Conservation (phyloP, 1,284 basidiomycete genomes). For the Apiotrichum brassicae region DNA sequence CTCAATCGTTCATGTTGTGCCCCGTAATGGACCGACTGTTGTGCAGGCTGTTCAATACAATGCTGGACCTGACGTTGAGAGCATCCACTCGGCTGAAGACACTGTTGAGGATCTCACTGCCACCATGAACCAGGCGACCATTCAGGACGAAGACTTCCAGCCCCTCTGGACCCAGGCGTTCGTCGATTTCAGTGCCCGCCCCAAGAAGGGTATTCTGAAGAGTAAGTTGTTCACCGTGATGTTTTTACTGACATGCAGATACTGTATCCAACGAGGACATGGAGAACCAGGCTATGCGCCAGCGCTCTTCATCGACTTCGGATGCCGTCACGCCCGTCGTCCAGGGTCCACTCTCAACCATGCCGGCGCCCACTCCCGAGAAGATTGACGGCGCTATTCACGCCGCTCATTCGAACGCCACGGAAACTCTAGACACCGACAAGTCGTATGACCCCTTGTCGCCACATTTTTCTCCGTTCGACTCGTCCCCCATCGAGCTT, state of each 20-base stretch:
- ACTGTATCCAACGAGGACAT: constrained; percentile 47
- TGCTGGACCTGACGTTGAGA: constrained; percentile 57
- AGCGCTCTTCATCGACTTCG: constrained; percentile 70
- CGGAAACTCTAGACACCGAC: constrained; percentile 13
- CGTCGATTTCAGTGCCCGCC: constrained; percentile 59
- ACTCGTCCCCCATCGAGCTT: constrained; percentile 21
- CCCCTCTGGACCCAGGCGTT: constrained; percentile 58
- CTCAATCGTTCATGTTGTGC: constrained; percentile 7
- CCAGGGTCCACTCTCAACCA: constrained; percentile 65
- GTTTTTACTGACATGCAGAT: constrained; percentile 29
- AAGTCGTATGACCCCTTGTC: constrained; percentile 48
- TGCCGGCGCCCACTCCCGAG: constrained; percentile 72
- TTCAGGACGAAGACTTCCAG: constrained; percentile 51
- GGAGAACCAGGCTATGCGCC: constrained; percentile 43
- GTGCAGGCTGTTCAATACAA: constrained; percentile 48
- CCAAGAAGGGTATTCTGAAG: constrained; percentile 83
- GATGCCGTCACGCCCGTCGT: constrained; percentile 52
- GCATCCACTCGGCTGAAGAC: constrained; percentile 29
- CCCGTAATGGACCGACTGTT: constrained; percentile 20
- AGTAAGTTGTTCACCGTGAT: constrained; percentile 52
- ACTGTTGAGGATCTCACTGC: constrained; percentile 55
- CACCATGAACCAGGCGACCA: constrained; percentile 2
- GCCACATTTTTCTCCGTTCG: constrained; percentile 54
- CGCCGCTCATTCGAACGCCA: constrained; percentile 42
- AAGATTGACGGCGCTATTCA: constrained; percentile 76